Percentiles rank a stretch among this genome's conserved stretches.
These are phyloP conservation scores for Mycena polygramma DNA, from an alignment of 768 basidiomycete genomes.

Conservation along the genomic window DNA sequence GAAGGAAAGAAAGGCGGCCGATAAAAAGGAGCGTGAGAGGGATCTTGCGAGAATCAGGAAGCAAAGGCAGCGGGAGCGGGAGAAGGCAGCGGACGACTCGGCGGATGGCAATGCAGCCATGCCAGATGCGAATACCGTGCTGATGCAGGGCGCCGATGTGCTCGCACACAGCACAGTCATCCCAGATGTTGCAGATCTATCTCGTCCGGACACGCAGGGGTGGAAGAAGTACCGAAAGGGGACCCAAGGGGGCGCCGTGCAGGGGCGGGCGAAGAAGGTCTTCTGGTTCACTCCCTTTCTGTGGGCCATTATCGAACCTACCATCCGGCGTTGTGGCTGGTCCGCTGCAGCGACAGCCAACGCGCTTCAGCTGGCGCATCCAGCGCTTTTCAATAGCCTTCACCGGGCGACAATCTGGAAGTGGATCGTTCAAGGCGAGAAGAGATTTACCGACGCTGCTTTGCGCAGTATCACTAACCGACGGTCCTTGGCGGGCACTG, in stretches of 20 bases:
- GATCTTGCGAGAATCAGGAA: conserved; percentile 8
- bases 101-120: not conserved
- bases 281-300: conserved; percentile 25
- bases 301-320: conserved; percentile 19
- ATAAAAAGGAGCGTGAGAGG: not conserved
- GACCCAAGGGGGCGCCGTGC: conserved; percentile 14
- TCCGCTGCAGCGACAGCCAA: not conserved
- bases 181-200: not conserved
- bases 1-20: not conserved
- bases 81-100: not conserved
- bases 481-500: conserved; percentile 6
- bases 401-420: conserved; percentile 11
- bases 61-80: not conserved
- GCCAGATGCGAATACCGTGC: conserved; percentile 5
- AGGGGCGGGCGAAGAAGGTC: not conserved
- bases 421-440: conserved; percentile 19
- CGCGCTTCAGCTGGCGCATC: conserved; percentile 14
- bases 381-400: conserved; percentile 5
- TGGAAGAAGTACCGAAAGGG: conserved; percentile 12
- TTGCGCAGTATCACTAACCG: not conserved
- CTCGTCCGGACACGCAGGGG: conserved; percentile 15
- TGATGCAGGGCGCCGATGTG: conserved; percentile 20
- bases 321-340: conserved; percentile 15
- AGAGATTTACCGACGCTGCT: conserved; percentile 2
- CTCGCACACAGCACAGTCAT: not conserved